Conservation (phyloP, 108 stramenopile species). For the Stephanodiscus triporus region DNA sequence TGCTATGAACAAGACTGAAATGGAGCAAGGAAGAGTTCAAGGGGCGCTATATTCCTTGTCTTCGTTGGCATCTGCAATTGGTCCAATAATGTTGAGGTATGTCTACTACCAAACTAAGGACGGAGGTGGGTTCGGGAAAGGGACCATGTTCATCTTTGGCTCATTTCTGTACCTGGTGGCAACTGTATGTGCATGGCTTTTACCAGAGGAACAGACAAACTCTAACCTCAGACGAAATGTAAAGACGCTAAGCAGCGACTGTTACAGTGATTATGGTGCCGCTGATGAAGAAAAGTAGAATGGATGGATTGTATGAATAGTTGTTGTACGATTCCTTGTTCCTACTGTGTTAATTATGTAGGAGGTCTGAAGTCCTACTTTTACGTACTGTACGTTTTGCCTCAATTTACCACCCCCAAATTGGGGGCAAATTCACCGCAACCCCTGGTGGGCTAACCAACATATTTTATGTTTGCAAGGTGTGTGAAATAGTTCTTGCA, state of each 20-base stretch:
- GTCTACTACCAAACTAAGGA: slow-evolving; percentile 67
- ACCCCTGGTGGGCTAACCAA: too few species aligned
- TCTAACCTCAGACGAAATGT: slow-evolving; percentile 22
- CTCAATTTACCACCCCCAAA: too few species aligned
- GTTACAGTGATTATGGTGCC: slow-evolving; percentile 2
- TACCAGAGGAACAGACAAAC: slow-evolving; percentile 71
- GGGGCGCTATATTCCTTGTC: slow-evolving; percentile 81
- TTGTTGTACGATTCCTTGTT: too few species aligned
- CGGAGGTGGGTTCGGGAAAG: slow-evolving; percentile 55
- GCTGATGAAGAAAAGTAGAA: too few species aligned
- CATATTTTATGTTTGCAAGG: too few species aligned
- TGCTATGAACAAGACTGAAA: slow-evolving; percentile 32
- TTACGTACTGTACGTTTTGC: too few species aligned
- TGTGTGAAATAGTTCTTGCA: too few species aligned
- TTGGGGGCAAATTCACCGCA: too few species aligned
- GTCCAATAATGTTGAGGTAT: slow-evolving; percentile 64
- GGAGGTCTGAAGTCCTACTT: too few species aligned
- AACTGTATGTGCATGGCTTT: slow-evolving; percentile 52
- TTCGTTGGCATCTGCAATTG: slow-evolving; percentile 77
- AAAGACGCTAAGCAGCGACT: slow-evolving; percentile 22
- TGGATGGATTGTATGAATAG: too few species aligned
- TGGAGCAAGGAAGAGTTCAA: slow-evolving; percentile 87
- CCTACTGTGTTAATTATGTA: too few species aligned
- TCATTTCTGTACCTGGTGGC: slow-evolving; percentile 69
- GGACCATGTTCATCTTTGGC: slow-evolving; percentile 82